phyloP scores from a whole-genome alignment of 495 filamentous ascomycete species.

The Neurospora sp. region DNA sequence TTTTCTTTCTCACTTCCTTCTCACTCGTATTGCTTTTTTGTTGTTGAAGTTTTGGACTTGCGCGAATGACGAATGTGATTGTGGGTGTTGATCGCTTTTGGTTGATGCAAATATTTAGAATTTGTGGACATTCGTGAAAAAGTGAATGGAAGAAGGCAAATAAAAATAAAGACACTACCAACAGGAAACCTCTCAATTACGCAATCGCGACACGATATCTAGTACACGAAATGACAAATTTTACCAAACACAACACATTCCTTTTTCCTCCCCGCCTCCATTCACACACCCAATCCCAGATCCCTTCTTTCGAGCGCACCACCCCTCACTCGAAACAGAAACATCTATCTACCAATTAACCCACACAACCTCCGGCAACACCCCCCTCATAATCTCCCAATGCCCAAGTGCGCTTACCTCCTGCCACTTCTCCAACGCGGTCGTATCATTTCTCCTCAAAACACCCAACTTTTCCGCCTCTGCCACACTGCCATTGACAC shows the following conservation, averaged over 20 bases:
- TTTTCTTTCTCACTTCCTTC: no score
- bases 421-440: slow-evolving; percentile 57
- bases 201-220: background rate
- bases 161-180: background rate
- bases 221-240: background rate
- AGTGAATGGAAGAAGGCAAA: background rate
- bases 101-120: no score
- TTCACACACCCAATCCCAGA: background rate
- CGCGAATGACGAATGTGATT: no score
- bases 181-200: background rate
- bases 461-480: slow-evolving; percentile 30
- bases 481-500: slow-evolving; percentile 9
- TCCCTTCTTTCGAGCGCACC: no score
- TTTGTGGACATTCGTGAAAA: background rate
- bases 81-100: no score
- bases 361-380: slow-evolving; percentile 73
- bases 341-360: slow-evolving; percentile 64
- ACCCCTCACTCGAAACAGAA: no score
- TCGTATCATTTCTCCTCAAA: slow-evolving; percentile 46
- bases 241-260: background rate
- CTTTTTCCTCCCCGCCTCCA: background rate
- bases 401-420: slow-evolving; percentile 67
- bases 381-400: slow-evolving; percentile 84
- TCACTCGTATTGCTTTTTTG: no score
- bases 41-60: no score